Evolutionary conservation across 805 yeast species (phyloP), one percentile per base, ranked within the genome.

Genomic region (Ogataea paradorogensis): DNA sequence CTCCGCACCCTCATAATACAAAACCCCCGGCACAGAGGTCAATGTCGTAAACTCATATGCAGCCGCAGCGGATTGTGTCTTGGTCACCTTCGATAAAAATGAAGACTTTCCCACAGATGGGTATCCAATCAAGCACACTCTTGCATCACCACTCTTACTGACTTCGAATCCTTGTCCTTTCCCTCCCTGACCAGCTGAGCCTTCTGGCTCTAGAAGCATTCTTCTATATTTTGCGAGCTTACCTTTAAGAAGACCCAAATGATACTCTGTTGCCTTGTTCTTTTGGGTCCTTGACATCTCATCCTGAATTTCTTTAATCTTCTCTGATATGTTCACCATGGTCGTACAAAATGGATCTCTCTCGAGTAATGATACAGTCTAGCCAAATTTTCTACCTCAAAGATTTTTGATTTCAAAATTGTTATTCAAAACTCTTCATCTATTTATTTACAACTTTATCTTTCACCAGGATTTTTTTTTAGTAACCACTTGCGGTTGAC

Each of bases 21-120:
- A 69, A 9, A 93, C 95, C 33, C 98, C 97, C 0, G 98, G 97
- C 15, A 91, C 97, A 0, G 96, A 88, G 0, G 99, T 91, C 61
- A 91, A 74, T 0, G 99, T 91, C 7, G 99, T 91, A 73, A 91
- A 91, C 37, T 95, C 93, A 58, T 93, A 91, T 35, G 82, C 86
- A 5, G 98, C 99, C 37, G 95, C 85, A 61, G 89, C 98, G 1
- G 96, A 84, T 62, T 87, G 87, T 2, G 98, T 91, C 55, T 86
- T 85, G 15, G 99, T 91, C 40, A 93, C 86, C 55, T 88, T 87
- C 14, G 88, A 81, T 44, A 91, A 70, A 49, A 91, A 78, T 2
- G 96, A 87, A 1, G 97, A 90, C 56, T 91, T 91, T 61, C 99
- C 99, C 16, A 93, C 99, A 1, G 97, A 90, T 13, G 99, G 99